These are phyloP conservation scores for Suhomyces emberorum DNA, from an alignment of 805 yeast genomes.

Conservation along the genomic window DNA sequence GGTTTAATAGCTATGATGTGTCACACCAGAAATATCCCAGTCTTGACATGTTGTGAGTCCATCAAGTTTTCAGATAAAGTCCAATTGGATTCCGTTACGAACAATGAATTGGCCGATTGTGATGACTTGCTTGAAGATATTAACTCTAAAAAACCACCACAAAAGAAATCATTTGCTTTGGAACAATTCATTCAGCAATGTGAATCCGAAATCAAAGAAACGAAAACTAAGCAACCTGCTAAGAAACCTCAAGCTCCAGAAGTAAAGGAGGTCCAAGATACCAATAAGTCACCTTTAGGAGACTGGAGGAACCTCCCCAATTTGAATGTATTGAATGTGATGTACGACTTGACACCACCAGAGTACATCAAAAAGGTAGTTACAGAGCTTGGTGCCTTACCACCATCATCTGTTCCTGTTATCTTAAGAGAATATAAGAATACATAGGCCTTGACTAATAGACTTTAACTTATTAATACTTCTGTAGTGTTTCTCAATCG, in stretches of 20 bases:
- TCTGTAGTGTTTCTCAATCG: no score
- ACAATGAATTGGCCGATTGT: slow-evolving; percentile 83
- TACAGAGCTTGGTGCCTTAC: slow-evolving; percentile 93
- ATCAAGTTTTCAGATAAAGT: slow-evolving; percentile 93
- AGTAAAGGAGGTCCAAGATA: slow-evolving; percentile 13
- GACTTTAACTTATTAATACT: no score
- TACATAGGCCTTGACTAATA: no score
- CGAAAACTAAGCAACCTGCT: slow-evolving; percentile 17
- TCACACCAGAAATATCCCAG: slow-evolving; percentile 84
- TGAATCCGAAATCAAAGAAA: slow-evolving; percentile 26
- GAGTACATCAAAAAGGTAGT: slow-evolving; percentile 90
- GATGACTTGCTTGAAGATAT: slow-evolving; percentile 59
- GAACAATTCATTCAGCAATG: slow-evolving; percentile 55
- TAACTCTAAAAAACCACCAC: slow-evolving; percentile 50
- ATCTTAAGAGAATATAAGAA: slow-evolving; percentile 86
- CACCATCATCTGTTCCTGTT: slow-evolving; percentile 98
- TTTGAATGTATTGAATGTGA: slow-evolving; percentile 73
- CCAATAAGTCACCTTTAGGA: slow-evolving; percentile 42
- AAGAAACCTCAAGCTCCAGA: slow-evolving; percentile 9
- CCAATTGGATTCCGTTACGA: slow-evolving; percentile 92
- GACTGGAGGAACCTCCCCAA: slow-evolving; percentile 63
- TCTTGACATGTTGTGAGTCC: slow-evolving; percentile 91
- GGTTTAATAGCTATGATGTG: slow-evolving; percentile 92
- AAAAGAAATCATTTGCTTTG: slow-evolving; percentile 58
- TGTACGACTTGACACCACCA: slow-evolving; percentile 94